Evolutionary conservation across 164 flowering plant species (phyloP).

Genomic region (Nymphaea thermarum): DNA sequence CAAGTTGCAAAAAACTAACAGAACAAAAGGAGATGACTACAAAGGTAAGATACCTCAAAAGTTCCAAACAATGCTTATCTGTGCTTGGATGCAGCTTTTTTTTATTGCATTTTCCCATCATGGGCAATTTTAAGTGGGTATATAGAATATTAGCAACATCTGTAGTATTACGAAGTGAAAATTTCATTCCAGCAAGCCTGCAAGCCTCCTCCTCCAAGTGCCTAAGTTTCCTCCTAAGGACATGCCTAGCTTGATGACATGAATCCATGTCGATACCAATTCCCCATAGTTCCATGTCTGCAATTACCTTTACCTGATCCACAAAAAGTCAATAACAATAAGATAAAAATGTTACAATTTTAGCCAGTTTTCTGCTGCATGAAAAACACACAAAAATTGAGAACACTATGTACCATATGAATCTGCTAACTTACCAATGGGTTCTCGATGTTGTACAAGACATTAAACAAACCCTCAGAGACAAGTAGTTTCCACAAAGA

Average conservation of each 20-base stretch:
- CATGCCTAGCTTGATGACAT: constrained; percentile 60
- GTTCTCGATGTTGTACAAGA: constrained; percentile 45
- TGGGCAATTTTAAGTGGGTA: constrained; percentile 70
- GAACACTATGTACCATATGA: neutral
- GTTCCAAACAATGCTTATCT: constrained; percentile 82
- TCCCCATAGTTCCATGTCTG: constrained; percentile 93
- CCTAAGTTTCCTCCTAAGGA: constrained; percentile 54
- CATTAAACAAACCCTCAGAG: constrained; percentile 66
- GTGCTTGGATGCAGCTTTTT: constrained; percentile 93
- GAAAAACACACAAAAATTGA: neutral
- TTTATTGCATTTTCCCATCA: constrained; percentile 58
- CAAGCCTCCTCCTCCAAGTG: constrained; percentile 80
- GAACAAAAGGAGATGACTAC: too few species aligned
- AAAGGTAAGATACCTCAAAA: constrained; percentile 45
- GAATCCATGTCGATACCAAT: constrained; percentile 95
- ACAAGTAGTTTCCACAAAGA: constrained; percentile 74
- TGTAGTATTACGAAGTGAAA: constrained; percentile 68
- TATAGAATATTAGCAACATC: constrained; percentile 86
- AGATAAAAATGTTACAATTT: too few species aligned
- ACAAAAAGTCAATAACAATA: neutral
- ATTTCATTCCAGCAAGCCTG: constrained; percentile 69
- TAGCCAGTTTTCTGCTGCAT: too few species aligned
- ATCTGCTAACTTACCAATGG: constrained; percentile 50
- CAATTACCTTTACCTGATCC: constrained; percentile 74
- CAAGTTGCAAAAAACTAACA: too few species aligned